Base-by-base conservation (phyloP, 441 rosid genomes). In the Geranium incanum region DNA sequence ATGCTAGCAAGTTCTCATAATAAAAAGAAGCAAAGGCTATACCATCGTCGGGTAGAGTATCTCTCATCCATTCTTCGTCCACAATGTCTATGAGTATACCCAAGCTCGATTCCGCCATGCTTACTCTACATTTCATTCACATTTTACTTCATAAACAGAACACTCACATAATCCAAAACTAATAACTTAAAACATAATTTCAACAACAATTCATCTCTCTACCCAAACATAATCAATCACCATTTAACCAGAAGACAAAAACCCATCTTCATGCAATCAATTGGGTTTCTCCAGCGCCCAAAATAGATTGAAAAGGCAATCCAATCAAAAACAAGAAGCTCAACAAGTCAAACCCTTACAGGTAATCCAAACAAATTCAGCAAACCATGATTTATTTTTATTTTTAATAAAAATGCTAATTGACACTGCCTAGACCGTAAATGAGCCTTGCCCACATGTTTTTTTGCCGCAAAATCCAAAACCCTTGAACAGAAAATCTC, bases 31-130 rank as follows among this genome's bases (percentile, higher is more conserved):
- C 28, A 68, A 66, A 55, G 57, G 37, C 28, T 15, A 74, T 84
- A 93, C 99, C 94, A 67, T 94, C 99, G 77, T 84, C 84, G 70
- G 97, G 97, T 16, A 94, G 80, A 75, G 97, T 90, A 80, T 92
- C 97, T 66, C 90, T 81, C 99, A 90, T 89, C 97, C 97, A 94
- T 68, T 94, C 97, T 70, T 92, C 97, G 50, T 94, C 99, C 74
- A 92, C 88, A 36, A 92, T 79, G 78, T 94, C 99, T 48, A 92
- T 84, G 70, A 94, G 94, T 79, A 94, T 76, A 37, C 97, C 99
- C 72, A 85, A 69, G 79, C 83, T 88, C 73, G 84, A 39, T 71
- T 91, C 96, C 11, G 92, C 84, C 97, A 89, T 89, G 66, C 23
- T 36, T 23, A 55, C 52, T 45, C 78, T 28, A 68, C 68, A 63